phyloP scores from a whole-genome alignment of 2,329 filamentous ascomycete genomes.

The Cadophora sp. region DNA sequence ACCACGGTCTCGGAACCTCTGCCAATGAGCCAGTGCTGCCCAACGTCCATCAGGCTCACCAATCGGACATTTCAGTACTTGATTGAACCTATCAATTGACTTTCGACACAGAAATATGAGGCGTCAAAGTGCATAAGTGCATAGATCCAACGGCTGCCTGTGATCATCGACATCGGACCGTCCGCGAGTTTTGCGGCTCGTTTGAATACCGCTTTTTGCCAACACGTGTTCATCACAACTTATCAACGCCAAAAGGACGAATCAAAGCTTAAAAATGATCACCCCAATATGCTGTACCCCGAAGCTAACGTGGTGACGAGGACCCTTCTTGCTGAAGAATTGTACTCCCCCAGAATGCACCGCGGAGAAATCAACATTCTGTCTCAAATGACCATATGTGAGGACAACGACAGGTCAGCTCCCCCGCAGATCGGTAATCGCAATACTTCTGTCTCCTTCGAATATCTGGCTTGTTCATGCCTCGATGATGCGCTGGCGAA shows the following conservation, averaged over 20 bases:
- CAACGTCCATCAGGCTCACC: not conserved
- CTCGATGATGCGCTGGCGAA: not conserved
- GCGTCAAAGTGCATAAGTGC: not conserved
- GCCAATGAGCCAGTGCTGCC: not conserved
- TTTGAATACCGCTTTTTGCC: not conserved
- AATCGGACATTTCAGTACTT: not conserved
- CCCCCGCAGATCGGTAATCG: not conserved
- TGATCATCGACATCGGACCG: not conserved
- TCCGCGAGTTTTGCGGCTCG: not conserved
- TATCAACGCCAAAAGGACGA: not conserved
- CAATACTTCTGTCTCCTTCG: not conserved
- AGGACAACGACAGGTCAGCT: slow-evolving; percentile 4
- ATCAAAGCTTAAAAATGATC: not conserved
- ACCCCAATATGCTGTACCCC: not conserved
- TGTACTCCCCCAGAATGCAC: not conserved
- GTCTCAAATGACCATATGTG: not conserved
- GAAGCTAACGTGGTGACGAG: not conserved
- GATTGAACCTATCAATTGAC: not conserved
- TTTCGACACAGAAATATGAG: not conserved
- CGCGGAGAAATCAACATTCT: not conserved
- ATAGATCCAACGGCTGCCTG: not conserved
- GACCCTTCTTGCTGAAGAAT: not conserved
- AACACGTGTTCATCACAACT: slow-evolving; percentile 6
- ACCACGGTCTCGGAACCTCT: not conserved
- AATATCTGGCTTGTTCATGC: too few relatives aligned